Conservation (phyloP, 495 filamentous ascomycete genomes). For the Margaritispora aquatica region DNA sequence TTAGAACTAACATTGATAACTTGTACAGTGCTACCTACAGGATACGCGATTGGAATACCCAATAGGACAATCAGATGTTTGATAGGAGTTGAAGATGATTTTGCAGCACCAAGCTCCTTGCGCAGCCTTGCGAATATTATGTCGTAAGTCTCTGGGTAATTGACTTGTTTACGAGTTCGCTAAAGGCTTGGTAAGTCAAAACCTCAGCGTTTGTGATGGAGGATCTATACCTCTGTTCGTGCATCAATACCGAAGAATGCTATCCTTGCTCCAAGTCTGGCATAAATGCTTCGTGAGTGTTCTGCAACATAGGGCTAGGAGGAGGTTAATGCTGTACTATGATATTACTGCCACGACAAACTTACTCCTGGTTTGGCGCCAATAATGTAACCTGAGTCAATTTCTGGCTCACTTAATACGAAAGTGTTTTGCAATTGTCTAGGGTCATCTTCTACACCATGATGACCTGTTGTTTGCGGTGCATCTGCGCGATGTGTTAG, state of each 20-base stretch:
- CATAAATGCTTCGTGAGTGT: conserved; percentile 71
- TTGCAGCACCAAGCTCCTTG: conserved; percentile 52
- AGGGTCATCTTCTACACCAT: conserved; percentile 51
- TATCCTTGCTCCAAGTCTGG: conserved; percentile 76
- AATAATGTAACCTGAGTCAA: conserved; percentile 74
- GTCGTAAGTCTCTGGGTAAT: conserved; percentile 85
- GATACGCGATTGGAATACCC: conserved; percentile 92
- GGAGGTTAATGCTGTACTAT: conserved; percentile 21
- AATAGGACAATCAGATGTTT: conserved; percentile 81
- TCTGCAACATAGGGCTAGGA: conserved; percentile 64
- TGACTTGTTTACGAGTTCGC: conserved; percentile 86
- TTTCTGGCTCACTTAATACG: conserved; percentile 50
- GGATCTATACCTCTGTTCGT: conserved; percentile 54
- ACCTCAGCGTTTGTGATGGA: not conserved
- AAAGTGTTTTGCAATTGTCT: conserved; percentile 62
- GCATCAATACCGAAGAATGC: conserved; percentile 87
- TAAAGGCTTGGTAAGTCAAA: conserved; percentile 2
- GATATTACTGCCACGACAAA: not conserved
- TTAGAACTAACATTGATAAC: not conserved
- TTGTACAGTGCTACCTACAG: conserved; percentile 34
- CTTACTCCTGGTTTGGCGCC: conserved; percentile 59
- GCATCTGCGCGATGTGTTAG: conserved; percentile 33
- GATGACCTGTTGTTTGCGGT: conserved; percentile 39
- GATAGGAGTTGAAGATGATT: conserved; percentile 47
- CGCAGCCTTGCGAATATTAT: conserved; percentile 66